Evolutionary conservation across 2,329 filamentous ascomycete genomes (phyloP).

Genomic region (Diaporthe citrichinensis): DNA sequence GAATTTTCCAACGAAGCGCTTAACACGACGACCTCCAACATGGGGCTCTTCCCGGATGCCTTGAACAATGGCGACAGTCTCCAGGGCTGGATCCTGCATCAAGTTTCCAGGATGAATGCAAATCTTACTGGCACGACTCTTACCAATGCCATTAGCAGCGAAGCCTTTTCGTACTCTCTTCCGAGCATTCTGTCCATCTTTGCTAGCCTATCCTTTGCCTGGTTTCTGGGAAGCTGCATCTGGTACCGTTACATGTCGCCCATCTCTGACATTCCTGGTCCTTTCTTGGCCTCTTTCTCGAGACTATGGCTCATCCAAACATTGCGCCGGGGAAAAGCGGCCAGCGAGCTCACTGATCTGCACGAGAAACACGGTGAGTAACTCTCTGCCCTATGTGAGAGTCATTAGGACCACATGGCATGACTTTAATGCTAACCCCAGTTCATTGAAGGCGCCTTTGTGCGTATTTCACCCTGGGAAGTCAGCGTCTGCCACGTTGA

Average conservation of each 20-base stretch:
- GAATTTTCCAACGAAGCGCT: neutral
- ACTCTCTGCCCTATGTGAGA: neutral
- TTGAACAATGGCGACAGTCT: neutral
- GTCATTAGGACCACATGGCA: neutral
- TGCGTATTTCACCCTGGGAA: slow-evolving; percentile 19
- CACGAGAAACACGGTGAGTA: slow-evolving; percentile 24
- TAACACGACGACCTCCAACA: neutral
- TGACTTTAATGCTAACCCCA: neutral
- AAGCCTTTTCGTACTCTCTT: neutral
- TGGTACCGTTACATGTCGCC: slow-evolving; percentile 18
- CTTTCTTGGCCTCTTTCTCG: slow-evolving; percentile 8
- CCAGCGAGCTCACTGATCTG: neutral
- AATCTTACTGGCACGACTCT: neutral
- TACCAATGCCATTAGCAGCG: neutral
- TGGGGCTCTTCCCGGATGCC: neutral
- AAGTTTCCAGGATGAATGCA: neutral
- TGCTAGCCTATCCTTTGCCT: neutral
- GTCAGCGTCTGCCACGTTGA: slow-evolving; percentile 17
- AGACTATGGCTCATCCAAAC: slow-evolving; percentile 10
- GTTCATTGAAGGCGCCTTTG: neutral
- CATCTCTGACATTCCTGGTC: slow-evolving; percentile 10
- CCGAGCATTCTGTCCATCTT: neutral
- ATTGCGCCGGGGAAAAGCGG: neutral
- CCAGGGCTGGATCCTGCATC: neutral
- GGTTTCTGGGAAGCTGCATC: slow-evolving; percentile 10